Conservation (phyloP, 805 yeast genomes). For the Clavispora santaluciae region DNA sequence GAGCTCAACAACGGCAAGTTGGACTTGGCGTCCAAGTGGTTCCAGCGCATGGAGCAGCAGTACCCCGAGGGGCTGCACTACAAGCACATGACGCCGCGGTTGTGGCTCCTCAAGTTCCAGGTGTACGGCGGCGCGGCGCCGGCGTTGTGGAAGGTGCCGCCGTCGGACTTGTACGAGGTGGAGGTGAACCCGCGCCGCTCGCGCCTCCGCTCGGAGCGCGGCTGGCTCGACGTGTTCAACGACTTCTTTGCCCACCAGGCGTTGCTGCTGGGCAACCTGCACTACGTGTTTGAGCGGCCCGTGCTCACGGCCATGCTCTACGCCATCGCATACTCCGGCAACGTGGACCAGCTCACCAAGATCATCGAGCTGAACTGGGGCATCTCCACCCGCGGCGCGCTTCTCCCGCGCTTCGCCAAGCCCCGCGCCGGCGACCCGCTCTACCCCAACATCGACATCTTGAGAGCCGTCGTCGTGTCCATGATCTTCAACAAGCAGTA, state of each 20-base stretch:
- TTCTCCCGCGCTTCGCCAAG: conserved; percentile 5
- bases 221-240: conserved; percentile 20
- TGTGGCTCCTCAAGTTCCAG: conserved; percentile 35
- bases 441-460: conserved; percentile 20
- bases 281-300: conserved; percentile 15
- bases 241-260: conserved; percentile 18
- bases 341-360: conserved; percentile 17
- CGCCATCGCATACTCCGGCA: conserved; percentile 27
- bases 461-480: conserved; percentile 29
- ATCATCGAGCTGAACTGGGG: conserved; percentile 31
- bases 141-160: conserved; percentile 24
- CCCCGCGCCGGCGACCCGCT: conserved; percentile 12
- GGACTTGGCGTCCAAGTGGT: conserved; percentile 40
- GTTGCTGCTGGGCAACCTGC: conserved; percentile 5
- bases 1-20: conserved; percentile 33
- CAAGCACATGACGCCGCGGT: conserved; percentile 22
- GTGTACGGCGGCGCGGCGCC: conserved; percentile 30
- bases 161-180: conserved; percentile 16
- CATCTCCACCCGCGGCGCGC: conserved; percentile 20
- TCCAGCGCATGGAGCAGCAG: conserved; percentile 26
- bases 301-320: conserved; percentile 26
- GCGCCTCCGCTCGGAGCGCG: conserved; percentile 13
- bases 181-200: conserved; percentile 18
- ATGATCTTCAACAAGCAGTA: conserved; percentile 29
- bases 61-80: conserved; percentile 10